A percentile compares a stretch with the other conserved stretches of the same genome.
phyloP scores from a whole-genome alignment of 2,329 filamentous ascomycete species.

The Aspergillus carbonarius region DNA sequence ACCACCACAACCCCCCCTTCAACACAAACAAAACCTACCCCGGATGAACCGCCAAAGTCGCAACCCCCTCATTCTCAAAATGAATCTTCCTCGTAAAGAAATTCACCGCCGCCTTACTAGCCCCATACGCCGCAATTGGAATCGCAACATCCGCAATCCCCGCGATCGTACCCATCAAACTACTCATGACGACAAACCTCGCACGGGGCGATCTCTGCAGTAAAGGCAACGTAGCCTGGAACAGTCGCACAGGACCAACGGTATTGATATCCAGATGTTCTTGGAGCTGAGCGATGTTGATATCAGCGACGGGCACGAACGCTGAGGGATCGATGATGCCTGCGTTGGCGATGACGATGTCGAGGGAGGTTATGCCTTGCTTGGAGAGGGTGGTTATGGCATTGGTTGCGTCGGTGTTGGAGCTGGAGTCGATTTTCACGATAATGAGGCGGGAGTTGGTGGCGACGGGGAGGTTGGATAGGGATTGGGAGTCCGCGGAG shows the following conservation, averaged over 20 bases:
- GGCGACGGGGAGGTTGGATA: not conserved
- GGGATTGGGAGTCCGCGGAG: not conserved
- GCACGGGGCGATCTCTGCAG: not conserved
- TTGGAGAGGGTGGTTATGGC: not conserved
- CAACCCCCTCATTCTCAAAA: not conserved
- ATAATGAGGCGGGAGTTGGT: not conserved
- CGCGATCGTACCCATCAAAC: not conserved
- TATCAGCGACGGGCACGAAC: not conserved
- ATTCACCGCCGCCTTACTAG: not conserved
- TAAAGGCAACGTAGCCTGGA: not conserved
- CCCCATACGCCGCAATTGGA: not conserved
- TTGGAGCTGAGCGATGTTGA: not conserved
- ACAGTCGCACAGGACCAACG: not conserved
- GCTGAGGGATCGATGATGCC: not conserved
- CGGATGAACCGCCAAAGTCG: not conserved
- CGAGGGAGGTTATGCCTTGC: not conserved
- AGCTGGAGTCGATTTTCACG: not conserved
- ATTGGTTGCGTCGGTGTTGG: not conserved
- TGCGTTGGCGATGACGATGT: conserved; percentile 6
- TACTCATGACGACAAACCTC: not conserved
- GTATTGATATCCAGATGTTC: not conserved
- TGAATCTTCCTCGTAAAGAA: not conserved
- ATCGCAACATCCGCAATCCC: not conserved
- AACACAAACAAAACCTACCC: not conserved
- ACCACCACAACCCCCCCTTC: not conserved